Percentiles rank a stretch among this genome's conserved stretches.
phyloP scores from a whole-genome alignment of 2,329 filamentous ascomycete genomes.

The Emmonsia crescens region DNA sequence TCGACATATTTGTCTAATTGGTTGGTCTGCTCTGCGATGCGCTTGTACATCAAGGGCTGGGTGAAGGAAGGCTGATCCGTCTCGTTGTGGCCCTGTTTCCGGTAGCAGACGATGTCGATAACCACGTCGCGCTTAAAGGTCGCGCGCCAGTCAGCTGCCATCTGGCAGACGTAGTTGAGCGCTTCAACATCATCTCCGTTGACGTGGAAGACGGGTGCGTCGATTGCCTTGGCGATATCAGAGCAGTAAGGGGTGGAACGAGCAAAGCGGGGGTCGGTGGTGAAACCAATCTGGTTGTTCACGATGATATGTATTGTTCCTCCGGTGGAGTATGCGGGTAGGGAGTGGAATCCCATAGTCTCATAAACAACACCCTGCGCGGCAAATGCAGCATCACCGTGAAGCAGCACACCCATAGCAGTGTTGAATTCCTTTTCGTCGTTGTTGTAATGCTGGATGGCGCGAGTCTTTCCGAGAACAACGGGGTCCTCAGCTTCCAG shows the following conservation, averaged over 20 bases:
- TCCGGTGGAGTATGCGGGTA: slow-evolving; percentile 92
- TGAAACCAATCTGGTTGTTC: slow-evolving; percentile 99
- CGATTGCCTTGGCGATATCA: slow-evolving; percentile 97
- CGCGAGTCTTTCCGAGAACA: slow-evolving; percentile 91
- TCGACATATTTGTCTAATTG: slow-evolving; percentile 87
- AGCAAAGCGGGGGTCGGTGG: slow-evolving; percentile 92
- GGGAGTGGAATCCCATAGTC: slow-evolving; percentile 91
- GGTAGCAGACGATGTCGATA: slow-evolving; percentile 96
- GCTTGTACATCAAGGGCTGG: slow-evolving; percentile 99
- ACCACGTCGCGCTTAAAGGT: slow-evolving; percentile 98
- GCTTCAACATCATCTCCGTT: slow-evolving; percentile 98
- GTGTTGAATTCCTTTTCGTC: slow-evolving; percentile 81
- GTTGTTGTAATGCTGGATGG: slow-evolving; percentile 98
- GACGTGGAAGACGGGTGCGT: slow-evolving; percentile 97
- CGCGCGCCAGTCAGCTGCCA: slow-evolving; percentile 94
- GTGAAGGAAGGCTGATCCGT: slow-evolving; percentile 99
- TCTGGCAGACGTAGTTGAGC: slow-evolving; percentile 94
- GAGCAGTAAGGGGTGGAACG: slow-evolving; percentile 98
- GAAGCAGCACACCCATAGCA: slow-evolving; percentile 90
- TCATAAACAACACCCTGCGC: slow-evolving; percentile 97
- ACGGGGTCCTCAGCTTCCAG: slow-evolving; percentile 97
- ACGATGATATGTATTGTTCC: slow-evolving; percentile 95
- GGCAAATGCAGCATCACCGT: slow-evolving; percentile 95
- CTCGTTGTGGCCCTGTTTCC: slow-evolving; percentile 98
- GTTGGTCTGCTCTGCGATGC: slow-evolving; percentile 71